Conservation (phyloP, 495 filamentous ascomycete genomes). For the Hypoxylon crocopeplum region DNA sequence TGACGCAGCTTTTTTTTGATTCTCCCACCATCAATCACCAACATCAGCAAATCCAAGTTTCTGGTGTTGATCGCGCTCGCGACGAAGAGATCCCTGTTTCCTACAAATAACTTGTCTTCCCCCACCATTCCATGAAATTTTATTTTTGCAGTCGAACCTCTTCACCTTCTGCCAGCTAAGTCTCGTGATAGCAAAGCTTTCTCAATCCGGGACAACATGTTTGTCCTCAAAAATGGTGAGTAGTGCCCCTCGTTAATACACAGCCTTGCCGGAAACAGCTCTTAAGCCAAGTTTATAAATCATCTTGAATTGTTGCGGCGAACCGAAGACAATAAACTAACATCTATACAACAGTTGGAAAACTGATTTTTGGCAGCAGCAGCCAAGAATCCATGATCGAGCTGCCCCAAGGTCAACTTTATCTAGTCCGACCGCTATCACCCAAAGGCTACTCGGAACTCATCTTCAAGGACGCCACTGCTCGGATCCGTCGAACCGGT, state of each 20-base stretch:
- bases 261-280: conserved; percentile 1
- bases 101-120: conserved; percentile 1
- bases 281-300: neutral
- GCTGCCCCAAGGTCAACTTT: conserved; percentile 93
- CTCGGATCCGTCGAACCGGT: conserved; percentile 87
- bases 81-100: conserved; percentile 17
- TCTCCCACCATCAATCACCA: conserved; percentile 10
- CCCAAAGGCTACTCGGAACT: conserved; percentile 98
- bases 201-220: conserved; percentile 38
- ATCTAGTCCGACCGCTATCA: conserved; percentile 92
- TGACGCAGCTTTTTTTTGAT: conserved; percentile 26
- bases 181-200: conserved; percentile 2
- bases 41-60: conserved; percentile 1
- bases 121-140: neutral
- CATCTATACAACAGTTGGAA: conserved; percentile 70
- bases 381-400: conserved; percentile 93
- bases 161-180: neutral
- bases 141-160: neutral
- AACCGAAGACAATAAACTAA: conserved; percentile 17
- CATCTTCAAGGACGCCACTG: conserved; percentile 96
- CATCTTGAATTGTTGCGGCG: neutral
- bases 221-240: conserved; percentile 47
- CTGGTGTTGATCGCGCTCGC: conserved; percentile 14
- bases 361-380: conserved; percentile 89
- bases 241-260: conserved; percentile 14